A percentile compares a stretch with the other conserved stretches of the same genome.
These are phyloP conservation scores for Clavispora fructus DNA, from an alignment of 805 yeast genomes.

Conservation along the genomic window DNA sequence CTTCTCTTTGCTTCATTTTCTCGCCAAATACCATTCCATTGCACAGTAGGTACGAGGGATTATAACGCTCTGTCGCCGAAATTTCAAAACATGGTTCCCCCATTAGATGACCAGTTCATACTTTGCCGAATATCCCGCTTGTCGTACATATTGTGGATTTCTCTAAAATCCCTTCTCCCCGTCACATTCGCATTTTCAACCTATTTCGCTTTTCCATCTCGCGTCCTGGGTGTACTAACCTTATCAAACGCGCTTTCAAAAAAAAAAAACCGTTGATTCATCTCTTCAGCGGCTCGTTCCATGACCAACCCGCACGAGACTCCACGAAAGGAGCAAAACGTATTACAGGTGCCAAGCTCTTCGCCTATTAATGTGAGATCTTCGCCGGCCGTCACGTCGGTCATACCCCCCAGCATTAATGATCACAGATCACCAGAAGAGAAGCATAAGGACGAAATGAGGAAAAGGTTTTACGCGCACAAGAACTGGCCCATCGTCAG, in stretches of 20 bases:
- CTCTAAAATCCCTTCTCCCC: neutral
- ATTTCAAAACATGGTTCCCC: too few species aligned
- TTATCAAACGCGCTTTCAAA: slow-evolving; percentile 1
- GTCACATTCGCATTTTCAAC: neutral
- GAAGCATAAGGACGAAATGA: slow-evolving; percentile 17
- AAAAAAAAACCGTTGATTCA: neutral
- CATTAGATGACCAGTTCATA: too few species aligned
- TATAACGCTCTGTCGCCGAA: too few species aligned
- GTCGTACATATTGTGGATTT: too few species aligned
- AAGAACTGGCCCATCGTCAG: slow-evolving; percentile 34
- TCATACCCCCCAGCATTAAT: slow-evolving; percentile 3
- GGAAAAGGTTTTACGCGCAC: slow-evolving; percentile 29
- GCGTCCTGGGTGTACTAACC: neutral
- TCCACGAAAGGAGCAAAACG: slow-evolving; percentile 9
- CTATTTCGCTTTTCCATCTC: neutral
- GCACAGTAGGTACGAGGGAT: too few species aligned
- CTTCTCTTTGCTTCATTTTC: too few species aligned
- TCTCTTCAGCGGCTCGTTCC: neutral
- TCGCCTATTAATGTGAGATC: slow-evolving; percentile 31
- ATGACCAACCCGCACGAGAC: slow-evolving; percentile 6
- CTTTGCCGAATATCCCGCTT: too few species aligned
- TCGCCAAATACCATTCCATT: too few species aligned
- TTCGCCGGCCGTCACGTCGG: slow-evolving; percentile 16
- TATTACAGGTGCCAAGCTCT: slow-evolving; percentile 37
- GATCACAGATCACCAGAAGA: slow-evolving; percentile 9